These are phyloP conservation scores for Orbilia ellipsospora DNA, from an alignment of 2,329 filamentous ascomycete genomes.

Conservation along the genomic window DNA sequence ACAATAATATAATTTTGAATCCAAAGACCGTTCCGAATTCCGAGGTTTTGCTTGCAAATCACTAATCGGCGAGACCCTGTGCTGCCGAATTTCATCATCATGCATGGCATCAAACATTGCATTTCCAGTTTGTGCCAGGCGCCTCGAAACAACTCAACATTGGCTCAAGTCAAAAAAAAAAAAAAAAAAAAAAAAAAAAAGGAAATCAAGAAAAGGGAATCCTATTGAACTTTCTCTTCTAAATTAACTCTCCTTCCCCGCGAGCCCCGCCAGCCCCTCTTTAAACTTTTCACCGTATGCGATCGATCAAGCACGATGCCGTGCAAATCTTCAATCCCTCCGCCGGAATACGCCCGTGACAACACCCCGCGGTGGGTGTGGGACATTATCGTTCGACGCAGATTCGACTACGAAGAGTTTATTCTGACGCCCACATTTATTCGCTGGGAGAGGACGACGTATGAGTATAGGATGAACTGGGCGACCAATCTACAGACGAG, in stretches of 20 bases:
- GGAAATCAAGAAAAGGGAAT: no score
- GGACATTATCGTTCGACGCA: constrained; percentile 44
- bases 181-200: no score
- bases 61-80: no score
- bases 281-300: neutral
- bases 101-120: no score
- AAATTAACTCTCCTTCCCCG: neutral
- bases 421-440: constrained; percentile 46
- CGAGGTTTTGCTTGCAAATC: no score
- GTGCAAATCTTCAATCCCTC: constrained; percentile 49
- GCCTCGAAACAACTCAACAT: no score
- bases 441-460: constrained; percentile 46
- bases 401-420: constrained; percentile 47
- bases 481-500: constrained; percentile 2
- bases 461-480: constrained; percentile 46
- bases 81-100: no score
- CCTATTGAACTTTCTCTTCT: no score
- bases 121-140: no score
- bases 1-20: no score
- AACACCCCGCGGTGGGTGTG: constrained; percentile 49
- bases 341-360: constrained; percentile 50
- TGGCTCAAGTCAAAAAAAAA: no score
- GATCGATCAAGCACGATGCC: constrained; percentile 23
- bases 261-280: neutral
- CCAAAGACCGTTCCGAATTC: no score